Evolutionary conservation across 1,139 yeast species (phyloP).

Genomic region (Hanseniaspora uvarum): DNA sequence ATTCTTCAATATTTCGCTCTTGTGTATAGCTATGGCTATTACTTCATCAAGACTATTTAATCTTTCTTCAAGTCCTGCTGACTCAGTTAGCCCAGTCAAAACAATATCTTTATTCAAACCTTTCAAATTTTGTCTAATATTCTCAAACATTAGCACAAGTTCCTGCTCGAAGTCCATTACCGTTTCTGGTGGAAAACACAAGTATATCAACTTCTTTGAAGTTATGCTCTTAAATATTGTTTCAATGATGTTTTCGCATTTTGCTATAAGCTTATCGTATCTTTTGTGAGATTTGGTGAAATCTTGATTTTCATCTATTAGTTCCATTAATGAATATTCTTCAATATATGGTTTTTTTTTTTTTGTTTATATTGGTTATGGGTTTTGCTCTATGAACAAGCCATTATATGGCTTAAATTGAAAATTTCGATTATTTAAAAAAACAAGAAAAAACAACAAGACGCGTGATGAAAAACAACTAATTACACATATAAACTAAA

Average conservation of each 20-base stretch:
- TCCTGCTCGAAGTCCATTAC: slow-evolving; percentile 1
- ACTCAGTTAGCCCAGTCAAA: slow-evolving; percentile 1
- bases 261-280: neutral
- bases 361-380: neutral
- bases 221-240: slow-evolving; percentile 5
- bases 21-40: slow-evolving; percentile 4
- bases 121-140: neutral
- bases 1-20: neutral
- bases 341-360: neutral
- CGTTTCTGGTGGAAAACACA: slow-evolving; percentile 10
- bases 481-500: neutral
- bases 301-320: neutral
- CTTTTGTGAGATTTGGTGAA: neutral
- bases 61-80: slow-evolving; percentile 3
- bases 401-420: no score
- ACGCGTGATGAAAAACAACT: neutral
- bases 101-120: slow-evolving; percentile 3
- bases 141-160: slow-evolving; percentile 4
- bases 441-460: neutral
- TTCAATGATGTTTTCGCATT: slow-evolving; percentile 8
- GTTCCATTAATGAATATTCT: neutral
- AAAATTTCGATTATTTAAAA: neutral
- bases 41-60: slow-evolving; percentile 9
- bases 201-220: slow-evolving; percentile 7
- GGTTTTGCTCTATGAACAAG: no score